A percentile compares a stretch with the other conserved stretches of the same genome.
These are phyloP conservation scores for Amphirosellinia nigrospora DNA, from an alignment of 495 filamentous ascomycete species.

Conservation along the genomic window DNA sequence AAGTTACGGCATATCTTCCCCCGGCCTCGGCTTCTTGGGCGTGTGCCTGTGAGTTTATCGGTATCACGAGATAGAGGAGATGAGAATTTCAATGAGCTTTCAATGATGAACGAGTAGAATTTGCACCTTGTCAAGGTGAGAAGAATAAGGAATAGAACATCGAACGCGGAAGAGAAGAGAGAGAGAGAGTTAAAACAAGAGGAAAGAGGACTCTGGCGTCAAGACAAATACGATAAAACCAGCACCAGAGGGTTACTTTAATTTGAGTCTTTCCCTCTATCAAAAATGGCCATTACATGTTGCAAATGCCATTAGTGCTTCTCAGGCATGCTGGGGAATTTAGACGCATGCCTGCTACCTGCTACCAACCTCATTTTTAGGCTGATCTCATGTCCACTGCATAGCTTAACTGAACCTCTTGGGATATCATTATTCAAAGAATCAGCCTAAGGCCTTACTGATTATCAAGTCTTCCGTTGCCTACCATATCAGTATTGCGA, in stretches of 20 bases:
- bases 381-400: neutral
- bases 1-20: neutral
- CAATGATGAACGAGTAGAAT: neutral
- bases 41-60: slow-evolving; percentile 3
- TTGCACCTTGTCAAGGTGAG: neutral
- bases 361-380: neutral
- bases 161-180: neutral
- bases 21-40: neutral
- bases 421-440: neutral
- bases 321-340: slow-evolving; percentile 1
- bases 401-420: neutral
- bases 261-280: neutral
- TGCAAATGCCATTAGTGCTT: neutral
- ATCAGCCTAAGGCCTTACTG: neutral
- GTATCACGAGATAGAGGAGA: slow-evolving; percentile 2
- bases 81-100: neutral
- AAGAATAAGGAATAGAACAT: neutral
- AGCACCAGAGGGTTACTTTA: neutral
- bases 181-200: neutral
- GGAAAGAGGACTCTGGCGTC: neutral
- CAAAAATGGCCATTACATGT: neutral
- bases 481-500: neutral
- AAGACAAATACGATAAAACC: neutral
- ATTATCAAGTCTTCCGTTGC: neutral
- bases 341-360: neutral